A percentile compares a stretch with the other conserved stretches of the same genome.
These are phyloP conservation scores for Vinca minor DNA, from an alignment of 257 asterid genomes.

Conservation along the genomic window DNA sequence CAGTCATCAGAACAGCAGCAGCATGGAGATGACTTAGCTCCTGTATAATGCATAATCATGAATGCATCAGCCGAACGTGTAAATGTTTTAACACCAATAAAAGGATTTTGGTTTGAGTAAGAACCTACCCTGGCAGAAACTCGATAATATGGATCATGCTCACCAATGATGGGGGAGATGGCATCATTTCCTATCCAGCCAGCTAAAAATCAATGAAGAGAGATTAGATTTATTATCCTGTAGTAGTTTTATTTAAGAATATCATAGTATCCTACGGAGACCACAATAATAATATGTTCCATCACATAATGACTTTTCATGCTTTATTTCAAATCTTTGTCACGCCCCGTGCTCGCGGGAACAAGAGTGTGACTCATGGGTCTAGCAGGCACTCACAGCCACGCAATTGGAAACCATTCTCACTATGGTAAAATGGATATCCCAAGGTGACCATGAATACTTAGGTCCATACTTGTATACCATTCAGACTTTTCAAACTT, in stretches of 20 bases:
- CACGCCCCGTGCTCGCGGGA: too few relatives aligned
- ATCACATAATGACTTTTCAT: too few relatives aligned
- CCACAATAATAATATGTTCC: too few relatives aligned
- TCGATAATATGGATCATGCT: constrained; percentile 78
- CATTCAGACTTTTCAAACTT: too few relatives aligned
- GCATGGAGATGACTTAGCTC: constrained; percentile 82
- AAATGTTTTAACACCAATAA: constrained; percentile 7
- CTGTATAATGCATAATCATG: constrained; percentile 37
- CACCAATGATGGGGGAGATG: constrained; percentile 94
- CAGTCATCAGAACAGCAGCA: constrained; percentile 81
- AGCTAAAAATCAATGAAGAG: constrained; percentile 45
- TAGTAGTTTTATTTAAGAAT: background rate
- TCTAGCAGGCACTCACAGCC: too few relatives aligned
- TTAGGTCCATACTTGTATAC: too few relatives aligned
- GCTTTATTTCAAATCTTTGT: too few relatives aligned
- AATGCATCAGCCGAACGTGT: constrained; percentile 7
- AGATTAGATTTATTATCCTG: background rate
- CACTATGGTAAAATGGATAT: too few relatives aligned
- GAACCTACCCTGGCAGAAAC: constrained; percentile 77
- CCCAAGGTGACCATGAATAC: too few relatives aligned
- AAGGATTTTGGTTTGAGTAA: constrained; percentile 12
- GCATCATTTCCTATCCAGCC: constrained; percentile 97
- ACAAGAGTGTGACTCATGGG: too few relatives aligned
- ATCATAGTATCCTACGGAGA: too few relatives aligned
- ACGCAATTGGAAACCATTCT: too few relatives aligned